Conservation (phyloP, 768 basidiomycete genomes). For the Kwoniella europaea region DNA sequence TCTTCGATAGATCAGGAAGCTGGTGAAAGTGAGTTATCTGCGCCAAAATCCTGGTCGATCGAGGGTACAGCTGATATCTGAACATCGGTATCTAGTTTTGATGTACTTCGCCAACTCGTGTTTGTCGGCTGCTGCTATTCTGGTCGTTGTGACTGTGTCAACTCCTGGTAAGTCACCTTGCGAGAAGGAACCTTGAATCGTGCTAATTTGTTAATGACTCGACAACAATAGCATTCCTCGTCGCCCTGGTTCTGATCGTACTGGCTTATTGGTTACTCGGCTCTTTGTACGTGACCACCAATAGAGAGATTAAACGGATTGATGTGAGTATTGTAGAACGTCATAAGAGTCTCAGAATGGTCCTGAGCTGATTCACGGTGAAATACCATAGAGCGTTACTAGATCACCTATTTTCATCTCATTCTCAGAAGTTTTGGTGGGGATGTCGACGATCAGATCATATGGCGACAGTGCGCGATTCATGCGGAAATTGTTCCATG, state of each 20-base stretch:
- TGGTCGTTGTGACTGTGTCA: slow-evolving; percentile 54
- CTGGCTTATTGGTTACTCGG: slow-evolving; percentile 56
- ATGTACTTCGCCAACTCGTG: slow-evolving; percentile 49
- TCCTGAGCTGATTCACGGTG: neutral
- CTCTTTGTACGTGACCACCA: slow-evolving; percentile 57
- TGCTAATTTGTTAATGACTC: neutral
- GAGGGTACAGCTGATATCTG: slow-evolving; percentile 14
- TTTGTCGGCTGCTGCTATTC: slow-evolving; percentile 52
- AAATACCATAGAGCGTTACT: slow-evolving; percentile 46
- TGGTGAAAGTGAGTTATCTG: slow-evolving; percentile 39
- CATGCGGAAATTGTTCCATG: slow-evolving; percentile 54
- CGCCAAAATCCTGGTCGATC: too few relatives aligned
- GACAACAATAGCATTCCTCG: slow-evolving; percentile 47
- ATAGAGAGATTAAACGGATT: slow-evolving; percentile 60
- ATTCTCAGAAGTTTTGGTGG: slow-evolving; percentile 59
- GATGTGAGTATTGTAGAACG: slow-evolving; percentile 47
- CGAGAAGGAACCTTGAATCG: neutral
- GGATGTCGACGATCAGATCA: slow-evolving; percentile 59
- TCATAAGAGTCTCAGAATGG: neutral
- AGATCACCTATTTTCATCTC: slow-evolving; percentile 59
- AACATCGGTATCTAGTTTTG: slow-evolving; percentile 24
- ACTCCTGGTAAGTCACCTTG: slow-evolving; percentile 50
- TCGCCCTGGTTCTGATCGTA: slow-evolving; percentile 54
- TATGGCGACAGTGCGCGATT: slow-evolving; percentile 60
- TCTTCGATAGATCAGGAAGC: slow-evolving; percentile 69